A percentile compares a stretch with the other conserved stretches of the same genome.
phyloP scores from a whole-genome alignment of 2,329 filamentous ascomycete species.

The Plectosphaerella sp. region DNA sequence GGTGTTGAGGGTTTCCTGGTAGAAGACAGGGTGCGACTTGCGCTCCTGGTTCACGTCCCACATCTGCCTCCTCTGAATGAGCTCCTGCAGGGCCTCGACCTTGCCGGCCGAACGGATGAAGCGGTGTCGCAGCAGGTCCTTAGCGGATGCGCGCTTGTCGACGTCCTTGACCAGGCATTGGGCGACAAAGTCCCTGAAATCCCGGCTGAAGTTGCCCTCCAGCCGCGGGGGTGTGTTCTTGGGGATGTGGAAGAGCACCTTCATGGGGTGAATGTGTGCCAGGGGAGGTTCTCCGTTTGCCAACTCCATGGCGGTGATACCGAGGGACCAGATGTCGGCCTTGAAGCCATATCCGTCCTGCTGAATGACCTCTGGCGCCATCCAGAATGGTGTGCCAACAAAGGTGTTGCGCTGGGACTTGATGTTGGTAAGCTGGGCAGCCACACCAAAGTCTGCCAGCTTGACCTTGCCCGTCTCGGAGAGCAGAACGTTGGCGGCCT shows the following conservation, averaged over 20 bases:
- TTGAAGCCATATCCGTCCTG: conserved; percentile 81
- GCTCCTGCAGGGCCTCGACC: conserved; percentile 79
- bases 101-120: conserved; percentile 87
- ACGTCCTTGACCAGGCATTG: conserved; percentile 91
- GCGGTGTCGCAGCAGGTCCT: conserved; percentile 79
- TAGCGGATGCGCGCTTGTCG: conserved; percentile 77
- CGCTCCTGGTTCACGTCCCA: conserved; percentile 72
- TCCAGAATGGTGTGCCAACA: conserved; percentile 96
- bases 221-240: conserved; percentile 81
- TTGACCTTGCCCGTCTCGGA: conserved; percentile 89
- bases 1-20: conserved; percentile 83
- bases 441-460: conserved; percentile 94
- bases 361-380: conserved; percentile 92
- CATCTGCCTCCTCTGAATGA: conserved; percentile 77
- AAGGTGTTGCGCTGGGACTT: conserved; percentile 97
- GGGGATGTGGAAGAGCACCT: conserved; percentile 85
- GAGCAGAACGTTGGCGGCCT: conserved; percentile 93
- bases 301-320: conserved; percentile 88
- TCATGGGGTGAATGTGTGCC: conserved; percentile 85
- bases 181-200: conserved; percentile 91
- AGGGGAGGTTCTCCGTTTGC: conserved; percentile 85
- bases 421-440: conserved; percentile 93
- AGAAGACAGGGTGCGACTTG: conserved; percentile 73
- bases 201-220: conserved; percentile 79
- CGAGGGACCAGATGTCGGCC: conserved; percentile 89